Percentiles rank a stretch among this genome's conserved stretches.
These are phyloP conservation scores for Phytopythium ostracodes DNA, from an alignment of 352 stramenopile species.

Conservation along the genomic window DNA sequence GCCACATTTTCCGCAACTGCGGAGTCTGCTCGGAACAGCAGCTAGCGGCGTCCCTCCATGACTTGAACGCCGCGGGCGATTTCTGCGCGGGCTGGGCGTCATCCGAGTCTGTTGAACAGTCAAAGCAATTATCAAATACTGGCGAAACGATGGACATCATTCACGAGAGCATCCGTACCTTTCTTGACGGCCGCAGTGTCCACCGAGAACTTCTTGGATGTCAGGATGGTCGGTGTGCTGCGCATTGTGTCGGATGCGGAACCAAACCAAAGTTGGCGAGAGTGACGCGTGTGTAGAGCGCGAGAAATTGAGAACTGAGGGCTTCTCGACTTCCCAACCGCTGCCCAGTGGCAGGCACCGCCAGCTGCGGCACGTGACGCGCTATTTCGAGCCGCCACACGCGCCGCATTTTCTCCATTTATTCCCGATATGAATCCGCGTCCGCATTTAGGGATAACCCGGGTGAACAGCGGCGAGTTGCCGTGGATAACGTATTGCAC, in stretches of 20 bases:
- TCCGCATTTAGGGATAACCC: no score
- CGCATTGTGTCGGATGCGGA: neutral
- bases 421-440: no score
- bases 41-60: constrained; percentile 41
- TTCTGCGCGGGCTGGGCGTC: constrained; percentile 20
- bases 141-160: neutral
- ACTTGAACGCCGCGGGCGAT: constrained; percentile 33
- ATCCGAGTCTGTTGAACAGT: neutral
- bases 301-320: neutral
- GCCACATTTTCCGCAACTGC: constrained; percentile 66
- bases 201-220: neutral
- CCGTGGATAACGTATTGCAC: no score
- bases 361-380: neutral
- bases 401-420: no score
- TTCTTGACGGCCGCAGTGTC: neutral
- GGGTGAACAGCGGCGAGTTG: no score
- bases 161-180: neutral
- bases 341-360: neutral
- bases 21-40: constrained; percentile 37
- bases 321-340: neutral
- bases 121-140: neutral
- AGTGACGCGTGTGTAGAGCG: neutral
- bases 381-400: no score
- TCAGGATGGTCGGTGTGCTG: neutral
- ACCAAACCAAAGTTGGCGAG: neutral